phyloP scores from a whole-genome alignment of 164 flowering plant genomes.

The Aristolochia fimbriata region DNA sequence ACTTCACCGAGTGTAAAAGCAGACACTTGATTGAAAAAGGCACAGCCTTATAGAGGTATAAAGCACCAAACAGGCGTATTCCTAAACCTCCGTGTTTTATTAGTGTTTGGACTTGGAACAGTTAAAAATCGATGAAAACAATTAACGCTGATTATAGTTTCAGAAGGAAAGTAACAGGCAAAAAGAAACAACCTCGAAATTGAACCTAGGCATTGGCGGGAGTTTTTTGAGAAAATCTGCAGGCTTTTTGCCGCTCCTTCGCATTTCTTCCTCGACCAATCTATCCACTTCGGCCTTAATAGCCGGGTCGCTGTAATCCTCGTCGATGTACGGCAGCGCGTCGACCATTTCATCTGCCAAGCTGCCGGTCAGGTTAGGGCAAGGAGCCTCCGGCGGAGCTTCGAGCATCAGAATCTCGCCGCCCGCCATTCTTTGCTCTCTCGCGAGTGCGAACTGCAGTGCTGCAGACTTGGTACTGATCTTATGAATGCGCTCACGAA shows the following conservation, averaged over 20 bases:
- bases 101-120: background rate
- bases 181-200: conserved; percentile 42
- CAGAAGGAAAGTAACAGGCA: background rate
- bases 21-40: too few species aligned
- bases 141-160: background rate
- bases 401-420: conserved; percentile 68
- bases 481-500: too few species aligned
- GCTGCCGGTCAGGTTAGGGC: conserved; percentile 23
- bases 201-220: conserved; percentile 51
- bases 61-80: too few species aligned
- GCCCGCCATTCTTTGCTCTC: conserved; percentile 14
- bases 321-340: conserved; percentile 15
- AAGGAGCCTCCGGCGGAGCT: conserved; percentile 43
- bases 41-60: too few species aligned
- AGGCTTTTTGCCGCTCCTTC: conserved; percentile 70
- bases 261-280: conserved; percentile 88
- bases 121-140: background rate
- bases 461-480: too few species aligned
- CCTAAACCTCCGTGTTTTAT: background rate
- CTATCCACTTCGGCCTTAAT: conserved; percentile 79
- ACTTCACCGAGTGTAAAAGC: background rate
- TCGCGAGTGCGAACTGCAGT: too few species aligned
- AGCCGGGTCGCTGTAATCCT: conserved; percentile 60
- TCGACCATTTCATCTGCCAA: conserved; percentile 45
- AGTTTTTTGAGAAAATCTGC: conserved; percentile 80